Conservation (phyloP, 768 basidiomycete genomes). For the Cyclocybe cylindracea region DNA sequence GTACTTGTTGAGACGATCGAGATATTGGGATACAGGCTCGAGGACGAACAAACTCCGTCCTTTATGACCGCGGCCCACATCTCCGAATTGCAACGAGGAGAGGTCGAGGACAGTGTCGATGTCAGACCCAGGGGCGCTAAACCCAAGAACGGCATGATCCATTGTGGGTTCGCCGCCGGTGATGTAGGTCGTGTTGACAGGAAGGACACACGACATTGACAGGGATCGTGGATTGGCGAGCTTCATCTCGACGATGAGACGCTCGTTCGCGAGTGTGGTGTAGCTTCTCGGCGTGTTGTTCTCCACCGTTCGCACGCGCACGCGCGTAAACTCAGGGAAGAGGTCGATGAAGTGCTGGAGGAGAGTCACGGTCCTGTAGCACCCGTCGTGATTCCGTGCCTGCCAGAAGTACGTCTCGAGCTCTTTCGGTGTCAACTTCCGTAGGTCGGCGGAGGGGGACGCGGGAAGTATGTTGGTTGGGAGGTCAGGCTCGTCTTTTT, state of each 20-base stretch:
- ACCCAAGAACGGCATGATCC: slow-evolving; percentile 19
- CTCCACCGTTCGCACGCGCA: slow-evolving; percentile 18
- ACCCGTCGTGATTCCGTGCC: slow-evolving; percentile 22
- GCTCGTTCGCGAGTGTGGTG: slow-evolving; percentile 7
- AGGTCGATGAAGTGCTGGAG: slow-evolving; percentile 25
- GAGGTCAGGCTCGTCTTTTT: slow-evolving; percentile 15
- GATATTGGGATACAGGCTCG: slow-evolving; percentile 15
- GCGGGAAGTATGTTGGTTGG: slow-evolving; percentile 17
- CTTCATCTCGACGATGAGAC: slow-evolving; percentile 19
- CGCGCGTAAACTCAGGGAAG: slow-evolving; percentile 12
- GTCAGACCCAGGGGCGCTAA: slow-evolving; percentile 6
- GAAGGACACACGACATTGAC: slow-evolving; percentile 12
- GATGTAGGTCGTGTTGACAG: slow-evolving; percentile 10
- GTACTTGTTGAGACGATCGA: slow-evolving; percentile 12
- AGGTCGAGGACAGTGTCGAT: slow-evolving; percentile 23
- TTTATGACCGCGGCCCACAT: slow-evolving; percentile 21
- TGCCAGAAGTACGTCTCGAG: slow-evolving; percentile 24
- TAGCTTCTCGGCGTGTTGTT: slow-evolving; percentile 11
- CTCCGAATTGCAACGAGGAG: slow-evolving; percentile 23
- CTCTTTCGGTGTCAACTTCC: slow-evolving; percentile 12
- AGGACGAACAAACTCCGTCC: slow-evolving; percentile 22
- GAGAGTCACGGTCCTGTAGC: slow-evolving; percentile 14
- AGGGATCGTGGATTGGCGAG: slow-evolving; percentile 8
- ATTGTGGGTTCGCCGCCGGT: slow-evolving; percentile 10
- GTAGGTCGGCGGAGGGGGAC: neutral